Evolutionary conservation across 78 protist genomes (phyloP).

Genomic region (Emiliania huxleyi): DNA sequence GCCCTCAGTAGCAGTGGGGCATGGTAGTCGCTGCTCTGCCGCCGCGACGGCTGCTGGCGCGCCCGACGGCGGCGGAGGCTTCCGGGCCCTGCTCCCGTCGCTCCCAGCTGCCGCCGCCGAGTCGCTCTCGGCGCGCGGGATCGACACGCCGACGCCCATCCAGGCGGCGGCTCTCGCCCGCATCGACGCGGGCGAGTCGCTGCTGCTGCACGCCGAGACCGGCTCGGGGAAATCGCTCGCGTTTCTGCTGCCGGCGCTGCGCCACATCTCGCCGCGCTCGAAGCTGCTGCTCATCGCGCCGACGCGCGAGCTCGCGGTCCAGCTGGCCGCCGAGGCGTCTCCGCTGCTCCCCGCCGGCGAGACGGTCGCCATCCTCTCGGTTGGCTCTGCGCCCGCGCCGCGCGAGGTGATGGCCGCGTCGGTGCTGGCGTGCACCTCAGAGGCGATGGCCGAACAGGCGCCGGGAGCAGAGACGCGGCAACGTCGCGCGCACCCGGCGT

Average conservation of each 20-base stretch:
- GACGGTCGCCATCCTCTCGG: background rate
- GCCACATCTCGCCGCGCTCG: too few species aligned
- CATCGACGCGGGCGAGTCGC: background rate
- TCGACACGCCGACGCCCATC: background rate
- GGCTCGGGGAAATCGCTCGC: background rate
- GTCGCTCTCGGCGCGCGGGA: background rate
- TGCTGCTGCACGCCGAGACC: background rate
- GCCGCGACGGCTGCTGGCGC: too few species aligned
- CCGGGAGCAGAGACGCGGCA: too few species aligned
- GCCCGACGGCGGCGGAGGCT: too few species aligned
- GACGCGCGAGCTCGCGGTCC: constrained; percentile 11
- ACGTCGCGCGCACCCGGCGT: too few species aligned
- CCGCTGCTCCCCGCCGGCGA: background rate
- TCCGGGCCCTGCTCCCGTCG: background rate
- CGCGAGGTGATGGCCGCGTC: background rate
- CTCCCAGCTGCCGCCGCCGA: background rate
- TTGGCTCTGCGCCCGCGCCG: background rate
- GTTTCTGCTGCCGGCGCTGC: background rate
- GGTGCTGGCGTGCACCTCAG: background rate
- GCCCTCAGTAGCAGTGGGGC: too few species aligned
- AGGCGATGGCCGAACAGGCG: background rate
- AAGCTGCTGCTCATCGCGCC: background rate
- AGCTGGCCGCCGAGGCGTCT: background rate
- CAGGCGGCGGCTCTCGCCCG: background rate
- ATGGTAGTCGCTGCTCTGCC: too few species aligned